Evolutionary conservation across 2,329 filamentous ascomycete genomes (phyloP).

Genomic region (Albifimbria verrucaria): DNA sequence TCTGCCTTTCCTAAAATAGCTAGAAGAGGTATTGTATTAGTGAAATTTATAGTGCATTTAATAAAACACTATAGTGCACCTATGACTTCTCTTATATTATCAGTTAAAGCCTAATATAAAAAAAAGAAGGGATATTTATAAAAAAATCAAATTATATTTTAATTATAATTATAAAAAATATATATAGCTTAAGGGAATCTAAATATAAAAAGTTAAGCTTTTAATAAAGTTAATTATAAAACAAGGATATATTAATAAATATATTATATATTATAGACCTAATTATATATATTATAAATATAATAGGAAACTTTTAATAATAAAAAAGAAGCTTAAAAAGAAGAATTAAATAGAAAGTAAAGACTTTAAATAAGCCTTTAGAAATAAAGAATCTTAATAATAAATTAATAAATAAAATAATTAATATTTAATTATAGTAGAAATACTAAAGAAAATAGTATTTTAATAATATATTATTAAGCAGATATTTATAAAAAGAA

Average conservation of each 20-base stretch:
- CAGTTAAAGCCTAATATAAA: no score
- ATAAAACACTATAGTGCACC: no score
- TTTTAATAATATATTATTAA: not conserved
- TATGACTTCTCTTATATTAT: not conserved
- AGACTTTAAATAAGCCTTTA: no score
- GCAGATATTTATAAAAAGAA: no score
- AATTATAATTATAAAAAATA: not conserved
- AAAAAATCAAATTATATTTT: no score
- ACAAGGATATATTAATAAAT: not conserved
- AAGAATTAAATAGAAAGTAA: not conserved
- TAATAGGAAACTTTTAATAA: not conserved
- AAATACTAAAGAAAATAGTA: not conserved
- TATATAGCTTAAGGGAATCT: not conserved
- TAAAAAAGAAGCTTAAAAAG: not conserved
- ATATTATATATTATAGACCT: slow-evolving; percentile 1
- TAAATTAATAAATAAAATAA: not conserved
- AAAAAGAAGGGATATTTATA: no score
- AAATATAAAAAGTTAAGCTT: not conserved
- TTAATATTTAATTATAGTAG: not conserved
- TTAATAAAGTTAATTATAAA: not conserved
- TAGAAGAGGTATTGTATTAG: not conserved
- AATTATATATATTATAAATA: slow-evolving; percentile 4
- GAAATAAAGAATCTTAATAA: no score
- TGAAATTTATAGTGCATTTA: not conserved
- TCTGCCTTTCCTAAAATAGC: no score